These are phyloP conservation scores for Micromonas pusilla DNA, from an alignment of 139 green algal species.

Conservation along the genomic window DNA sequence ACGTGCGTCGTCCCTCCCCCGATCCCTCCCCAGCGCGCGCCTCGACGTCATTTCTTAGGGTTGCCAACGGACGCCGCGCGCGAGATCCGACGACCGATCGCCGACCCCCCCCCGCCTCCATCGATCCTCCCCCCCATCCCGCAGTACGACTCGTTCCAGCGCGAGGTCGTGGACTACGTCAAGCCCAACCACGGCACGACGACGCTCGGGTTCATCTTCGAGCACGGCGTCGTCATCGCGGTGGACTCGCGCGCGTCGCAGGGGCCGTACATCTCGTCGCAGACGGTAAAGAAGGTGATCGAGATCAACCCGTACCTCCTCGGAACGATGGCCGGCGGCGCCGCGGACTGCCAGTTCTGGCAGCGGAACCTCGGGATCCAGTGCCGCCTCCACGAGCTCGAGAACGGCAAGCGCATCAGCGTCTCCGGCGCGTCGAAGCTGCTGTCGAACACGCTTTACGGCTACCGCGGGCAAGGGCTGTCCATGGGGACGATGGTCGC, in stretches of 20 bases:
- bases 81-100: neutral
- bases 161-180: constrained; percentile 85
- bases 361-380: constrained; percentile 87
- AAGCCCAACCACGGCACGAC: constrained; percentile 97
- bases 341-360: constrained; percentile 98
- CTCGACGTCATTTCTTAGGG: neutral
- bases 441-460: constrained; percentile 94
- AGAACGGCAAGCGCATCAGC: constrained; percentile 89
- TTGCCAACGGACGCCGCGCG: neutral
- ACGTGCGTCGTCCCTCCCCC: constrained; percentile 1
- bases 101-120: neutral
- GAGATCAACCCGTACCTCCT: constrained; percentile 98
- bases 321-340: constrained; percentile 97
- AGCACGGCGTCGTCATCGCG: constrained; percentile 91
- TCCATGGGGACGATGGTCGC: constrained; percentile 98
- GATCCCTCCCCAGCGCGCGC: neutral
- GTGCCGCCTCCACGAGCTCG: constrained; percentile 94
- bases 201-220: constrained; percentile 96
- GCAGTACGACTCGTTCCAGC: constrained; percentile 90
- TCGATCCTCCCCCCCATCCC: neutral
- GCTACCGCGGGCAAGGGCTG: constrained; percentile 93
- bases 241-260: constrained; percentile 94
- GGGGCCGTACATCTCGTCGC: constrained; percentile 95
- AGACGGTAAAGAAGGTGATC: constrained; percentile 98
- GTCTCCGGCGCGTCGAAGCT: constrained; percentile 94